Evolutionary conservation across 1,284 basidiomycete species (phyloP), one percentile per base, ranked within the genome.

Genomic region (Moesziomyces parantarcticus): DNA sequence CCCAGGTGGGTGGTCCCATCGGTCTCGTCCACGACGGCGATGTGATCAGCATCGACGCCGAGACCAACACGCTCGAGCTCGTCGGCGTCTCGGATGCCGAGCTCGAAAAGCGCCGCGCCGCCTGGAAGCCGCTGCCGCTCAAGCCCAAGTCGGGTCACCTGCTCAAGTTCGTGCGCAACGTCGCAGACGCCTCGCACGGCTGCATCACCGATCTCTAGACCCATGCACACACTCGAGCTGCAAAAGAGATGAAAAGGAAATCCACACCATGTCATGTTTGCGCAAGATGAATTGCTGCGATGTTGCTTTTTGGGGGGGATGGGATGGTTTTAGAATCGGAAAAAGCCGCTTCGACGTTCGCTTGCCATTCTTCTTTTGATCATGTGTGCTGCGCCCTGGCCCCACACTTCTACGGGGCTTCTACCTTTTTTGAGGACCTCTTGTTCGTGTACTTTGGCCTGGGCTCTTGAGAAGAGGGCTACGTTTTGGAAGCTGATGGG

Each of bases 21-120:
- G 94, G 91, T 13, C 88, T 97, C 32, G 91, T 97, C 10, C 85
- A 88, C 73, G 93, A 97, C 80, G 94, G 94, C 3, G 94, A 97
- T 84, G 85, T 89, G 57, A 92, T 94, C 77, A 88, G 89, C 46
- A 91, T 94, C 63, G 92, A 94, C 80, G 77, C 80, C 9, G 88
- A 92, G 50, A 88, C 89, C 75, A 96, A 96, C 85, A 90, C 89
- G 43, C 89, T 97, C 72, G 88, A 93, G 78, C 85, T 95, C 40
- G 68, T 73, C 52, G 85, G 87, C 5, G 89, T 96, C 25, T 84
- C 89, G 1, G 87, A 88, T 3, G 89, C 89, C 66, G 92, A 93
- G 83, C 86, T 96, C 61, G 89, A 87, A 64, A 85, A 85, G 67
- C 88, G 94, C 13, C 87, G 89, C 50, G 87, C 86, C 39, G 85